phyloP scores from a whole-genome alignment of 2,329 filamentous ascomycete genomes.

The Sporothrix pallida region DNA sequence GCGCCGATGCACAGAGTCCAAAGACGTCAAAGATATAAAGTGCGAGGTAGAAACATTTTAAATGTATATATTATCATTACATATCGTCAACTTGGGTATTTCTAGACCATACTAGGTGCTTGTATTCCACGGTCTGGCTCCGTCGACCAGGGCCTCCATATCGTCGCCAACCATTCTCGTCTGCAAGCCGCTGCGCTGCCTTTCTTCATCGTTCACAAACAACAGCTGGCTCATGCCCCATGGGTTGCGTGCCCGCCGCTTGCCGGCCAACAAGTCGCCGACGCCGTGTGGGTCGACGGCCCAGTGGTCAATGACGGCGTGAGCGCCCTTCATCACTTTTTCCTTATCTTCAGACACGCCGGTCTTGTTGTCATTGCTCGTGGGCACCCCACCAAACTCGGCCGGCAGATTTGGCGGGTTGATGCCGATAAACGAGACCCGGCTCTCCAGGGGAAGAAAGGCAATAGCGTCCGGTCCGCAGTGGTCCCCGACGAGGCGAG shows the following conservation, averaged over 20 bases:
- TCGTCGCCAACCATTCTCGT: constrained; percentile 45
- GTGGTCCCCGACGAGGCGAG: constrained; percentile 68
- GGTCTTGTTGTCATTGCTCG: background rate
- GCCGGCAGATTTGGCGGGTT: constrained; percentile 58
- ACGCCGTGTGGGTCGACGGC: constrained; percentile 58
- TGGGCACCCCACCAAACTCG: constrained; percentile 44
- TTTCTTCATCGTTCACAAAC: constrained; percentile 49
- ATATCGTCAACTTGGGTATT: too few relatives aligned
- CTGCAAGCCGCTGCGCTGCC: constrained; percentile 47
- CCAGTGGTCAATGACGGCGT: constrained; percentile 56
- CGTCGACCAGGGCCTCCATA: constrained; percentile 49
- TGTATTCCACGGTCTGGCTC: constrained; percentile 50
- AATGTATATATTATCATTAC: background rate
- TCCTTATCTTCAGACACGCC: constrained; percentile 43
- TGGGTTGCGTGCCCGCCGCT: constrained; percentile 57
- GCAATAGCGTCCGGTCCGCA: constrained; percentile 61
- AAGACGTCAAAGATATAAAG: constrained; percentile 43
- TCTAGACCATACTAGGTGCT: too few relatives aligned
- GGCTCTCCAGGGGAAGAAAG: constrained; percentile 51
- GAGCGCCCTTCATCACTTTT: constrained; percentile 51
- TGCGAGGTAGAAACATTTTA: background rate
- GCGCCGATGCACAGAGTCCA: background rate
- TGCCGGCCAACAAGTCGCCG: constrained; percentile 52
- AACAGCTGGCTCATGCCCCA: constrained; percentile 54
- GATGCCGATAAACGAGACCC: constrained; percentile 64